These are phyloP conservation scores for Colletotrichum camelliae DNA, from an alignment of 2,329 filamentous ascomycete species.

Conservation along the genomic window DNA sequence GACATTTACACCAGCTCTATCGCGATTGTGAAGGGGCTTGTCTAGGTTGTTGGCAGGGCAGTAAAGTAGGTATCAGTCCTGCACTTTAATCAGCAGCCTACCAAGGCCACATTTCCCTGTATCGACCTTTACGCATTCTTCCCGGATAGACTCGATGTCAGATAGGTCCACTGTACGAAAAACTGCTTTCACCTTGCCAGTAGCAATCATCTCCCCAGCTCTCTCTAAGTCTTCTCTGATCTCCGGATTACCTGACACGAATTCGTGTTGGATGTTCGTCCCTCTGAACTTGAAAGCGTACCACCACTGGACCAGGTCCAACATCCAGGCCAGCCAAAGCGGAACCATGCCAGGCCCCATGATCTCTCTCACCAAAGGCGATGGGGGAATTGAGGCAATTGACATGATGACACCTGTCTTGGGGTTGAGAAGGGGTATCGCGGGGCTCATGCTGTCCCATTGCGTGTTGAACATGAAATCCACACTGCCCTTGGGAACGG, in stretches of 20 bases:
- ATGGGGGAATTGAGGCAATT: conserved; percentile 42
- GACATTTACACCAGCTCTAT: not conserved
- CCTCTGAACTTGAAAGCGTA: conserved; percentile 48
- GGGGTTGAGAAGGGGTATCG: conserved; percentile 44
- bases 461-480: conserved; percentile 59
- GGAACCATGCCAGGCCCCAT: conserved; percentile 36
- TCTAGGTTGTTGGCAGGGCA: fast-evolving
- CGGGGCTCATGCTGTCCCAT: conserved; percentile 38
- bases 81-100: conserved; percentile 42
- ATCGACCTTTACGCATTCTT: conserved; percentile 44
- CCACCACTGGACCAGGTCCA: conserved; percentile 41
- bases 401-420: conserved; percentile 44
- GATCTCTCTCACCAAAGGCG: conserved; percentile 31
- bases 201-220: conserved; percentile 44
- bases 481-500: conserved; percentile 45
- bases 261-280: conserved; percentile 48
- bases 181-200: conserved; percentile 47
- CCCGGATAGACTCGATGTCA: conserved; percentile 47
- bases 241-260: conserved; percentile 49
- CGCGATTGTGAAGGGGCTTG: not conserved
- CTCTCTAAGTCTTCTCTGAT: conserved; percentile 46
- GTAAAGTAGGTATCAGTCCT: not conserved
- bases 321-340: conserved; percentile 41
- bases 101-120: conserved; percentile 48
- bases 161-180: conserved; percentile 44